Conservation (phyloP, 495 filamentous ascomycete species). For the Jackrogersella multiformis region DNA sequence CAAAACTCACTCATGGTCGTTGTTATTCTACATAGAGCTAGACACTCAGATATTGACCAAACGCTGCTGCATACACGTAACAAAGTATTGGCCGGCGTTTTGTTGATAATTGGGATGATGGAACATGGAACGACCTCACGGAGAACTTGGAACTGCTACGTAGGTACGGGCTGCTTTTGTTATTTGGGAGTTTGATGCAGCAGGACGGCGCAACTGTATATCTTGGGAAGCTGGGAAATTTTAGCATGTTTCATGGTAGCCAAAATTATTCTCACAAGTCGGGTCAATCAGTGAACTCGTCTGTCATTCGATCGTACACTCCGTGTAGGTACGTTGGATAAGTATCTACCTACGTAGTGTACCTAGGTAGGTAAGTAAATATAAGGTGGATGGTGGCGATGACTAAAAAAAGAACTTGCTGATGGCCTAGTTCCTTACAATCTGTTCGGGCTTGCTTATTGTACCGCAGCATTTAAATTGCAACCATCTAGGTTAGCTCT, state of each 20-base stretch:
- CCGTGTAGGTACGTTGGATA: too few species aligned
- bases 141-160: constrained; percentile 1
- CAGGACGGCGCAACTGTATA: constrained; percentile 29
- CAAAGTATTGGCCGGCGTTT: constrained; percentile 18
- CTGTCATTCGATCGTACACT: too few species aligned
- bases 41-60: constrained; percentile 5
- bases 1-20: constrained; percentile 8
- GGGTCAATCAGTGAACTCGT: neutral
- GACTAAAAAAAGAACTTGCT: neutral
- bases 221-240: constrained; percentile 39
- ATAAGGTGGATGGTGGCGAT: neutral
- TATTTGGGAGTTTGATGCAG: constrained; percentile 12
- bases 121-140: neutral
- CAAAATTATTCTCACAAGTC: neutral
- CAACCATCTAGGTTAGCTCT: neutral
- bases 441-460: neutral
- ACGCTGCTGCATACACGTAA: neutral
- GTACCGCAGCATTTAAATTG: neutral
- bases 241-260: constrained; percentile 39
- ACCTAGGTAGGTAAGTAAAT: neutral
- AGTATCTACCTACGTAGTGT: too few species aligned
- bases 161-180: constrained; percentile 9
- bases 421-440: neutral
- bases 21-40: constrained; percentile 24
- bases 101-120: constrained; percentile 16